Evolutionary conservation across 805 yeast species (phyloP).

Genomic region (Pichia nanzhaoensis): DNA sequence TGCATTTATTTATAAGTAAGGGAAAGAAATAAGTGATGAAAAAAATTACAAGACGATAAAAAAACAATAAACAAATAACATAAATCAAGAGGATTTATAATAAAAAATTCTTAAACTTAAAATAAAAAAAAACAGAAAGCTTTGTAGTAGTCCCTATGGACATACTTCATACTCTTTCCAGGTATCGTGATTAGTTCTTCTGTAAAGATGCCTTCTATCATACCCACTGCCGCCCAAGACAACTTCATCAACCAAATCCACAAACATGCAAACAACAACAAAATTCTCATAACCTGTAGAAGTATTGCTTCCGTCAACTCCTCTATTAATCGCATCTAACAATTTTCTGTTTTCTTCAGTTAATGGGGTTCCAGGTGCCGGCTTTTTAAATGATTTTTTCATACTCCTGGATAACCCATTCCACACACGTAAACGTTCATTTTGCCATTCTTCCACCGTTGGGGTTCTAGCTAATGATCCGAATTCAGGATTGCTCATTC

Average conservation of each 20-base stretch:
- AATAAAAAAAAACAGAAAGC: background rate
- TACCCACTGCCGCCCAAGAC: conserved; percentile 45
- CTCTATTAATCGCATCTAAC: conserved; percentile 67
- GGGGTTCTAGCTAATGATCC: conserved; percentile 35
- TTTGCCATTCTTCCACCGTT: conserved; percentile 56
- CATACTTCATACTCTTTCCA: conserved; percentile 80
- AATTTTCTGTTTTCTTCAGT: conserved; percentile 46
- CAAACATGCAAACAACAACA: conserved; percentile 60
- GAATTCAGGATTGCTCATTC: background rate
- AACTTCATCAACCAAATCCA: conserved; percentile 64
- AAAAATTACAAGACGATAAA: too few species aligned
- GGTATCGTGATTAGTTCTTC: conserved; percentile 44
- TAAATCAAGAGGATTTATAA: background rate
- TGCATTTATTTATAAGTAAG: too few species aligned
- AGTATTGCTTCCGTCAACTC: conserved; percentile 65
- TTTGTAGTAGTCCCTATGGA: conserved; percentile 40
- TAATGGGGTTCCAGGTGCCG: conserved; percentile 60
- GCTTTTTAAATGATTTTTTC: conserved; percentile 64
- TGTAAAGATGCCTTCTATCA: conserved; percentile 46
- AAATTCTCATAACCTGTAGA: conserved; percentile 59
- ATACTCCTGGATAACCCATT: conserved; percentile 45
- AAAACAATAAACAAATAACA: too few species aligned
- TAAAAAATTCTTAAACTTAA: background rate
- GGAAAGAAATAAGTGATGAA: too few species aligned
- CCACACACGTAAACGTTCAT: conserved; percentile 64